These are phyloP conservation scores for Suillus americanus DNA, from an alignment of 768 basidiomycete genomes.

Conservation along the genomic window DNA sequence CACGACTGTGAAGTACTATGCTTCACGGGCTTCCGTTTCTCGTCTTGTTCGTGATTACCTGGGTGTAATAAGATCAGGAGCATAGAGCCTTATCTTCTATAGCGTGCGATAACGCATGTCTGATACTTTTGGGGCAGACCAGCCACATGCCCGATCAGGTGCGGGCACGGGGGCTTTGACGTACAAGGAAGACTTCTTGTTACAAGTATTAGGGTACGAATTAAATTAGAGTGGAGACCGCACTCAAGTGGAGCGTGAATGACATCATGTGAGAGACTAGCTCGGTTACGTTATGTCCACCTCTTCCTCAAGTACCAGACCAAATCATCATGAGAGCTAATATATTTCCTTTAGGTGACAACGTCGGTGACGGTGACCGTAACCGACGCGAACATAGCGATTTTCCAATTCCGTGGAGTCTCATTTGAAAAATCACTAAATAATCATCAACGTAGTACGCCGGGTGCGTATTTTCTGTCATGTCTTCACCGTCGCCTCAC, in stretches of 20 bases:
- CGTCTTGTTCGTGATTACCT: background rate
- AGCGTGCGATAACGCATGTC: background rate
- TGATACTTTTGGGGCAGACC: background rate
- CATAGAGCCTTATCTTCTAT: background rate
- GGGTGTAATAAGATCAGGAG: background rate
- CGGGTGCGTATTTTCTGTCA: background rate
- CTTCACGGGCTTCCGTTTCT: background rate
- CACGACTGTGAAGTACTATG: background rate
- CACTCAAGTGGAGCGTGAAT: background rate
- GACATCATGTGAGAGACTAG: background rate
- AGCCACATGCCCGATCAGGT: background rate
- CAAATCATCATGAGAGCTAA: background rate
- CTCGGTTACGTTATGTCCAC: background rate
- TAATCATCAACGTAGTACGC: background rate
- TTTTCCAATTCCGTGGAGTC: background rate
- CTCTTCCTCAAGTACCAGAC: background rate
- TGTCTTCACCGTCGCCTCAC: slow-evolving; percentile 2
- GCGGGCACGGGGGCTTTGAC: background rate
- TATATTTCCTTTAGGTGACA: background rate
- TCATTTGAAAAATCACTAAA: background rate
- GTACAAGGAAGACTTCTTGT: background rate
- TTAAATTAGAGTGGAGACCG: background rate
- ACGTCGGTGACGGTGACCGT: background rate
- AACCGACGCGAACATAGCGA: background rate
- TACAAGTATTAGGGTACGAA: background rate